These are phyloP conservation scores for Actinomucor elegans DNA, from an alignment of 371 early-diverging fungal genomes.

Conservation along the genomic window DNA sequence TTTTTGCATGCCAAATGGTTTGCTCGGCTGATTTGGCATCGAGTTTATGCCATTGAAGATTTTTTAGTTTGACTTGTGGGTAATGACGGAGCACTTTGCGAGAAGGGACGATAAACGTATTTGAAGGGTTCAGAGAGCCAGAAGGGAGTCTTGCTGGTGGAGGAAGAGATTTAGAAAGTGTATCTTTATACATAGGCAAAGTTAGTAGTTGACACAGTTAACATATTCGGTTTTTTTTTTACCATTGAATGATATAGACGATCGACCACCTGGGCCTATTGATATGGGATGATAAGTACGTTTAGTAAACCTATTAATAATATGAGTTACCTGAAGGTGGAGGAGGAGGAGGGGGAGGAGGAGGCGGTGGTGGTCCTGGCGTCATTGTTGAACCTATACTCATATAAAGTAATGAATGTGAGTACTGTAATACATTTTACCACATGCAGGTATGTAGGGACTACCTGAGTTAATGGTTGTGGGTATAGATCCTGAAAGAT, in stretches of 20 bases:
- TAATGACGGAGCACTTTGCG: constrained; percentile 43
- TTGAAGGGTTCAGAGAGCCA: not conserved
- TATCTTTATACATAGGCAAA: too few relatives aligned
- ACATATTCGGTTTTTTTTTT: too few relatives aligned
- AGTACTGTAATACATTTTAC: too few relatives aligned
- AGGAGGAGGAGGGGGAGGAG: constrained; percentile 23
- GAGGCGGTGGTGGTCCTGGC: constrained; percentile 2
- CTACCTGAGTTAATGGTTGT: not conserved
- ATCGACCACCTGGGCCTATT: too few relatives aligned
- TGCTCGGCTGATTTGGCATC: constrained; percentile 32
- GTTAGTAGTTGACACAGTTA: constrained; percentile 3
- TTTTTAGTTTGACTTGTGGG: constrained; percentile 42
- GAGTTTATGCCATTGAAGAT: constrained; percentile 49
- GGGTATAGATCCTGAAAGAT: not conserved
- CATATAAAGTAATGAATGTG: too few relatives aligned
- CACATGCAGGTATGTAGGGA: too few relatives aligned
- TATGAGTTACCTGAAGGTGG: too few relatives aligned
- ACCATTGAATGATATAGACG: too few relatives aligned
- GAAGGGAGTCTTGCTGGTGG: not conserved
- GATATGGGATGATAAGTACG: too few relatives aligned
- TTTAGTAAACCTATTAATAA: too few relatives aligned
- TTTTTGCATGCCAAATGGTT: constrained; percentile 34
- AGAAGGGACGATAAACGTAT: constrained; percentile 1
- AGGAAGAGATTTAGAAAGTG: too few relatives aligned
- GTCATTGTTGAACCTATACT: too few relatives aligned